A percentile compares a stretch with the other conserved stretches of the same genome.
Evolutionary conservation across 441 rosid species (phyloP).

Genomic region (Geranium incanum): DNA sequence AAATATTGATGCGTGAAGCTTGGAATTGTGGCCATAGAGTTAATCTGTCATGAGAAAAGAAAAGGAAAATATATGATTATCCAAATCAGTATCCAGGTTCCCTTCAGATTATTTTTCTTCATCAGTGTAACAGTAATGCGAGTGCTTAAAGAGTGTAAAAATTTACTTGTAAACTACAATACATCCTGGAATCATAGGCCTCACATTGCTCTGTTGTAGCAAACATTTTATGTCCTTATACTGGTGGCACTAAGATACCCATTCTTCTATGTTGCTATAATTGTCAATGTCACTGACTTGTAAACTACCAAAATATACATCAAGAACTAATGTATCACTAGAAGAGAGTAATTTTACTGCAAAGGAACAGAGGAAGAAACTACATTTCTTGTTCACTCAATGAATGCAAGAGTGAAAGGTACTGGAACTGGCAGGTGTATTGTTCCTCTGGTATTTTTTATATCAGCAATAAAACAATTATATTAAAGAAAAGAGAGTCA

Average conservation of each 20-base stretch:
- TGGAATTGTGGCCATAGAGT: conserved; percentile 53
- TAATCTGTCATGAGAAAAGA: conserved; percentile 40
- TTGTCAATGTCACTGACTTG: background rate
- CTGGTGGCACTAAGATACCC: background rate
- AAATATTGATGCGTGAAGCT: conserved; percentile 44
- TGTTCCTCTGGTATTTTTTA: background rate
- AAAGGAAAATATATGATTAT: conserved; percentile 15
- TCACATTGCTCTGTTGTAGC: background rate
- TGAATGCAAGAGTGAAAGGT: background rate
- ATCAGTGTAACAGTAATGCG: background rate
- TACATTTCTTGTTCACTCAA: background rate
- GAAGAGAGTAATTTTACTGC: background rate
- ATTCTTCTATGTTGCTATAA: background rate
- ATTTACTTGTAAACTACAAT: background rate
- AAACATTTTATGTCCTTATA: background rate
- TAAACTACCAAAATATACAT: background rate
- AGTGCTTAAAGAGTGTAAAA: background rate
- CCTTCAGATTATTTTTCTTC: background rate
- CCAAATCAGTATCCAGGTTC: background rate
- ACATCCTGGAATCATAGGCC: background rate
- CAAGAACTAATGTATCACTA: background rate
- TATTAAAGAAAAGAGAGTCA: too few relatives aligned
- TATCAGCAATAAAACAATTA: too few relatives aligned
- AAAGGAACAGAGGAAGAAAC: background rate
- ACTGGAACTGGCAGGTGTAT: background rate